Conservation (phyloP, 345 rosid species). For the Turnera subulata region DNA sequence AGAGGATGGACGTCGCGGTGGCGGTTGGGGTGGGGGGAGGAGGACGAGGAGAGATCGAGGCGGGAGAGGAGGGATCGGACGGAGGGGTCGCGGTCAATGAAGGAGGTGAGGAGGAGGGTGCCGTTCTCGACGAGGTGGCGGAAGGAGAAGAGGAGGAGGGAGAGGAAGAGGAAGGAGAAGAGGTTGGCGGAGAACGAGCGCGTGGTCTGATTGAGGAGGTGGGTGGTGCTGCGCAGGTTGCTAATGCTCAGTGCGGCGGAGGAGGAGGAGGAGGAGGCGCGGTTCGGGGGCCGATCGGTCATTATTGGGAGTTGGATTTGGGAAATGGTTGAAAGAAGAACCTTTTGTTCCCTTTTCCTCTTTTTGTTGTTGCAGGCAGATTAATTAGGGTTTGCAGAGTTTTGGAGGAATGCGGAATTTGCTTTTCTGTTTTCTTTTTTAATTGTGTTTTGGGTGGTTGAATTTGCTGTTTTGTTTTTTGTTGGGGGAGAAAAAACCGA, state of each 20-base stretch:
- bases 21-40: conserved; percentile 24
- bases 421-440: no score
- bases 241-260: conserved; percentile 33
- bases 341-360: no score
- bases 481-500: no score
- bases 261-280: background rate
- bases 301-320: no score
- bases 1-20: conserved; percentile 12
- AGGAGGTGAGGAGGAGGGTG: conserved; percentile 54
- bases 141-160: conserved; percentile 74
- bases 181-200: conserved; percentile 46
- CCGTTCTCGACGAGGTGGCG: conserved; percentile 74
- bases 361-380: no score
- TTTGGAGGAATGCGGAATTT: no score
- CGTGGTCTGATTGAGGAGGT: conserved; percentile 49
- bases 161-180: conserved; percentile 60
- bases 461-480: no score
- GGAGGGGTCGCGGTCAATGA: conserved; percentile 84
- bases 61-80: conserved; percentile 82
- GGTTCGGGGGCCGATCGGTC: conserved; percentile 49
- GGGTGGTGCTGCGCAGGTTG: conserved; percentile 61
- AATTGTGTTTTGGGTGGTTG: no score
- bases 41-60: conserved; percentile 46
- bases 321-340: no score
- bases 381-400: no score